These are phyloP conservation scores for Diaporthe amygdali DNA, from an alignment of 2,329 filamentous ascomycete species.

Conservation along the genomic window DNA sequence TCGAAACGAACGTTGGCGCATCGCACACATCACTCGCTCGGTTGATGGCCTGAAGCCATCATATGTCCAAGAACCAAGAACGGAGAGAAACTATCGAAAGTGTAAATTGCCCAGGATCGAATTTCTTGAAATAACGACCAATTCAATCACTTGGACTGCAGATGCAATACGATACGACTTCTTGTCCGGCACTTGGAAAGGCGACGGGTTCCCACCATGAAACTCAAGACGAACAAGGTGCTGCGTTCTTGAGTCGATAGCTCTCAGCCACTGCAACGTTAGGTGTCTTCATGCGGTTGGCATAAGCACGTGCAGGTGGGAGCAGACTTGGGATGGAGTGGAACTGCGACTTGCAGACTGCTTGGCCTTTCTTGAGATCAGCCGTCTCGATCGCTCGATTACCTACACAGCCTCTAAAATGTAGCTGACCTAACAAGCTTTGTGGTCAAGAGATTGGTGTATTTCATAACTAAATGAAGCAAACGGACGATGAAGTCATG, in stretches of 20 bases:
- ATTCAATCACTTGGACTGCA: not conserved
- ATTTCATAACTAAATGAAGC: no score
- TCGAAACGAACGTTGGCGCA: not conserved
- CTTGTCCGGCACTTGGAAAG: not conserved
- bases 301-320: not conserved
- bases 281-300: not conserved
- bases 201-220: not conserved
- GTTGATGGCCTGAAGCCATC: not conserved
- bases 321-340: not conserved
- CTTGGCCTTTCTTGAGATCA: not conserved
- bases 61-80: not conserved
- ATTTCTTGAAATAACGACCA: not conserved
- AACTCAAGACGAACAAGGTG: not conserved
- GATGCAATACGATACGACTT: not conserved
- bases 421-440: not conserved
- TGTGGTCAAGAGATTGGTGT: not conserved
- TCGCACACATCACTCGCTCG: no score
- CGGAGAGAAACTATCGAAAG: not conserved
- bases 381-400: not conserved
- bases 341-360: not conserved
- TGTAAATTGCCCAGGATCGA: not conserved
- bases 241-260: not conserved
- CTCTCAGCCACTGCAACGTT: not conserved
- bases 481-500: no score
- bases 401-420: not conserved